These are phyloP conservation scores for Apophysomyces ossiformis DNA, from an alignment of 371 early-diverging fungal species.

Conservation along the genomic window DNA sequence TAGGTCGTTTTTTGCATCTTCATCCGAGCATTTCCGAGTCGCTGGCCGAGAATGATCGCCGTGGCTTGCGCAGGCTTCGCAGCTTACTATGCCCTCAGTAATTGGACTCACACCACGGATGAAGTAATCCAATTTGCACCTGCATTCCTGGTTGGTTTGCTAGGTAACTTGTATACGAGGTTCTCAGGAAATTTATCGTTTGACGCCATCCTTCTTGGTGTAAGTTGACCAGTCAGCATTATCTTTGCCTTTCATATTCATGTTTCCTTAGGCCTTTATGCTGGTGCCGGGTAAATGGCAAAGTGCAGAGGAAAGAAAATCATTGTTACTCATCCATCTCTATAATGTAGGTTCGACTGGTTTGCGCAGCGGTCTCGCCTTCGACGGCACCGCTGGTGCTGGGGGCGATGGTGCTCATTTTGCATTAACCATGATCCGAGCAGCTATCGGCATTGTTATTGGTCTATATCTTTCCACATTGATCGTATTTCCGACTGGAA, in stretches of 20 bases:
- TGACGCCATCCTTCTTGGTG: constrained; percentile 40
- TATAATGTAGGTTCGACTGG: constrained; percentile 15
- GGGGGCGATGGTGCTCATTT: constrained; percentile 35
- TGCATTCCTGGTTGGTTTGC: constrained; percentile 57
- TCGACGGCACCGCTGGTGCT: constrained; percentile 6
- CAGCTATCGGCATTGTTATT: constrained; percentile 45
- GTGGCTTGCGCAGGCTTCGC: constrained; percentile 26
- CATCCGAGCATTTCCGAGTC: constrained; percentile 19
- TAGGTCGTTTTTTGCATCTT: constrained; percentile 19
- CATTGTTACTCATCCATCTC: too few species aligned
- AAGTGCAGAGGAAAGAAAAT: too few species aligned
- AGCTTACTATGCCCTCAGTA: constrained; percentile 15
- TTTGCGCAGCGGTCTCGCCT: constrained; percentile 20
- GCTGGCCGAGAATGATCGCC: constrained; percentile 19
- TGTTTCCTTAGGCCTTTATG: constrained; percentile 21
- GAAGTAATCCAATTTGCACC: constrained; percentile 51
- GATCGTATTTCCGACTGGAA: constrained; percentile 44
- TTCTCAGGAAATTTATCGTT: constrained; percentile 37
- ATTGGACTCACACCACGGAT: constrained; percentile 13
- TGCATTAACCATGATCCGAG: constrained; percentile 49
- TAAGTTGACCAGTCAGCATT: background rate
- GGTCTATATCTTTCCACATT: constrained; percentile 43
- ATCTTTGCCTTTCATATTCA: background rate
- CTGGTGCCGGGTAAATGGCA: constrained; percentile 41
- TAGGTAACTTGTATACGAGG: constrained; percentile 43